phyloP scores from a whole-genome alignment of 169 alveolate species.

The Babesia bovis region DNA sequence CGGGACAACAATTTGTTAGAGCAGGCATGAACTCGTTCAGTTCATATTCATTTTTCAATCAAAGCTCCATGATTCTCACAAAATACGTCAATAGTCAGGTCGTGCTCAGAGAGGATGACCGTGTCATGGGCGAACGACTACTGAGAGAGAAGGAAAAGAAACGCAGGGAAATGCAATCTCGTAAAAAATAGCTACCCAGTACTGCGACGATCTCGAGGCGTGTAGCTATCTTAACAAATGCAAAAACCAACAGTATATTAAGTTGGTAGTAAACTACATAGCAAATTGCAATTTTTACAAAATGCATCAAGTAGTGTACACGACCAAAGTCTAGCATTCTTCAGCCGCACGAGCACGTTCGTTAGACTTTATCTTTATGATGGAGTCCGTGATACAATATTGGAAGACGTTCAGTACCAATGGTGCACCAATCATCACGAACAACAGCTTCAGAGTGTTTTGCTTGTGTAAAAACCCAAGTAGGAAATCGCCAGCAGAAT shows the following conservation, averaged over 20 bases:
- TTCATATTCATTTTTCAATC: conserved; percentile 61
- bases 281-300: too few relatives aligned
- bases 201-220: neutral
- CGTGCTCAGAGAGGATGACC: conserved; percentile 57
- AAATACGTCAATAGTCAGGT: conserved; percentile 55
- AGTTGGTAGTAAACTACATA: too few relatives aligned
- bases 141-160: conserved; percentile 50
- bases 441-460: conserved; percentile 49
- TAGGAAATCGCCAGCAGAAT: conserved; percentile 34
- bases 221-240: neutral
- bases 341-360: conserved; percentile 1
- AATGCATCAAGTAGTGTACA: neutral
- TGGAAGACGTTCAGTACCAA: conserved; percentile 63
- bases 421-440: conserved; percentile 65
- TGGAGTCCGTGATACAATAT: conserved; percentile 64
- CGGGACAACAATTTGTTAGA: conserved; percentile 14
- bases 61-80: conserved; percentile 53
- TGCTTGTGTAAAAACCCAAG: conserved; percentile 31
- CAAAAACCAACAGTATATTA: too few relatives aligned
- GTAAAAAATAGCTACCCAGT: neutral
- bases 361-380: conserved; percentile 45
- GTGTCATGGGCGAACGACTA: conserved; percentile 35
- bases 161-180: conserved; percentile 1
- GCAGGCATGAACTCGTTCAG: conserved; percentile 29
- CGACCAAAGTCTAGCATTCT: neutral